Conservation (phyloP, 192 early-diverging fungal genomes). For the Umbelopsis sp. region DNA sequence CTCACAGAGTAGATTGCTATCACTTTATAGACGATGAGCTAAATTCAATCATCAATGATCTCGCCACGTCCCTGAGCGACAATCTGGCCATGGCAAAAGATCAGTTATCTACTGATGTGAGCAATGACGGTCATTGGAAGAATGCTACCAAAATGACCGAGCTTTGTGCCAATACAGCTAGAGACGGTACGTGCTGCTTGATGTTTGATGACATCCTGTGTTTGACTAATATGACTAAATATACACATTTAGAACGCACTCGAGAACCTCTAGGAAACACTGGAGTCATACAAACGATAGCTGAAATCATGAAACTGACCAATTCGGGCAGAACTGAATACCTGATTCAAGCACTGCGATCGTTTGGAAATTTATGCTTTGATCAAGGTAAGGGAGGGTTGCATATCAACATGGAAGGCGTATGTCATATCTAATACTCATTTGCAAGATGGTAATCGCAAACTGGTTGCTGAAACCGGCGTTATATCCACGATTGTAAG, state of each 20-base stretch:
- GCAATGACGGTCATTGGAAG: background rate
- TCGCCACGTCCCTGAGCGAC: background rate
- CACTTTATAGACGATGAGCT: background rate
- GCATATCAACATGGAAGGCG: background rate
- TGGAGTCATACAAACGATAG: constrained; percentile 37
- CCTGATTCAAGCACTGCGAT: constrained; percentile 47
- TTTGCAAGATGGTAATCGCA: constrained; percentile 48
- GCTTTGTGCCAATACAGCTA: background rate
- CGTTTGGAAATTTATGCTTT: constrained; percentile 56
- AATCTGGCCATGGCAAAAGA: background rate
- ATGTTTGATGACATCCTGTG: background rate
- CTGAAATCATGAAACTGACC: constrained; percentile 38
- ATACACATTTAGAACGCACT: constrained; percentile 31
- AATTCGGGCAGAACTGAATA: constrained; percentile 14
- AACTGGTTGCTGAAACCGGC: constrained; percentile 37
- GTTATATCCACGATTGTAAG: constrained; percentile 33
- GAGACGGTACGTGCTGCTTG: background rate
- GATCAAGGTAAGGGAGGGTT: constrained; percentile 44
- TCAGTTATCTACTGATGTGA: background rate
- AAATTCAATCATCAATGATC: background rate
- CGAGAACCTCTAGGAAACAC: constrained; percentile 49
- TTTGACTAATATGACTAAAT: background rate
- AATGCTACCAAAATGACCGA: background rate
- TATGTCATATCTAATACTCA: background rate
- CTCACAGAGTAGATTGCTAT: background rate